Conservation (phyloP, 768 basidiomycete species). For the Scleroderma citrinum region DNA sequence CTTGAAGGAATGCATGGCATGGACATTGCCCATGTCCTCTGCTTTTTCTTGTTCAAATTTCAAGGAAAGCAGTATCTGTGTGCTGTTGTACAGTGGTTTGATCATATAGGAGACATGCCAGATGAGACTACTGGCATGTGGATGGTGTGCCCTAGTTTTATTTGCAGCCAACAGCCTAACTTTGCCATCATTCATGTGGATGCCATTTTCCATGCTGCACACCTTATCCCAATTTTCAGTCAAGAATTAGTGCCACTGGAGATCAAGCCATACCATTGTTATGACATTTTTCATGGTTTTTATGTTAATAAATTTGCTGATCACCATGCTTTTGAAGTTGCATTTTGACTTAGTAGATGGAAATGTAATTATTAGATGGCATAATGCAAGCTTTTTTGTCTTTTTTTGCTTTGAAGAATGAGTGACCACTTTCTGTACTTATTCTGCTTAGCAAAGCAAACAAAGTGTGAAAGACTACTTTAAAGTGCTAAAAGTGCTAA, state of each 20-base stretch:
- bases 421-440: too few species aligned
- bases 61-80: constrained; percentile 12
- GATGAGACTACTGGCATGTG: constrained; percentile 21
- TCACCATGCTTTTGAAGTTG: constrained; percentile 7
- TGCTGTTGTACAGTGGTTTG: constrained; percentile 24
- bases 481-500: too few species aligned
- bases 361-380: too few species aligned
- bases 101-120: constrained; percentile 5
- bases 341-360: background rate
- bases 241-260: background rate
- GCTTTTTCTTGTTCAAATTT: constrained; percentile 2
- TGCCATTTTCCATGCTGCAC: background rate
- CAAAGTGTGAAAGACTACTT: too few species aligned
- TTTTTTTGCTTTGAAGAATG: too few species aligned
- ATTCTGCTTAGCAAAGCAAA: too few species aligned
- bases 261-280: constrained; percentile 5
- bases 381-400: too few species aligned
- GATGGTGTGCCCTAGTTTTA: constrained; percentile 8
- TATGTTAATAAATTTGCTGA: constrained; percentile 14
- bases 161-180: too few species aligned
- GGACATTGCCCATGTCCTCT: too few species aligned
- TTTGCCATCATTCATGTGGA: background rate
- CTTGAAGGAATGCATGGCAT: constrained; percentile 15
- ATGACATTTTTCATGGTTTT: constrained; percentile 4
- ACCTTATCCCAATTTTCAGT: background rate